phyloP scores from a whole-genome alignment of 176 grass and related monocot genomes.

The Triticum aestivum region DNA sequence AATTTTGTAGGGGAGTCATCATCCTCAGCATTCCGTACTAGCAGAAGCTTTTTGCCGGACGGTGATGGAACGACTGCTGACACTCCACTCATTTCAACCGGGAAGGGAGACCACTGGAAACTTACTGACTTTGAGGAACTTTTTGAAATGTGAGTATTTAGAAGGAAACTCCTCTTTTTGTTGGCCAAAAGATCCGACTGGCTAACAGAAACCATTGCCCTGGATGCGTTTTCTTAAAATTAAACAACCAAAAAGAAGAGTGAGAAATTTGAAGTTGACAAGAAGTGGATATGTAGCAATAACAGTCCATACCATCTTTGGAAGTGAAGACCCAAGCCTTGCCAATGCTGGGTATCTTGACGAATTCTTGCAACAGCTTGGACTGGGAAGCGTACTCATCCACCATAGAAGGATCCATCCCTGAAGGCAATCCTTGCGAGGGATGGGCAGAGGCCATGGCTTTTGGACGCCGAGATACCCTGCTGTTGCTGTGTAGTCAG shows the following conservation, averaged over 20 bases:
- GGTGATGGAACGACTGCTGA: conserved; percentile 76
- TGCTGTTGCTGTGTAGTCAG: conserved; percentile 30
- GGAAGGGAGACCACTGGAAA: conserved; percentile 88
- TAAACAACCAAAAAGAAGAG: neutral
- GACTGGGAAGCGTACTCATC: conserved; percentile 80
- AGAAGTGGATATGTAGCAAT: neutral
- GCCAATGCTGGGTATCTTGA: conserved; percentile 61
- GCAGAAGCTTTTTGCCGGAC: conserved; percentile 74
- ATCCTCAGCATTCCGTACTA: conserved; percentile 73
- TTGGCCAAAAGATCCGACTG: conserved; percentile 75
- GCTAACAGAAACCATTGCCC: conserved; percentile 59
- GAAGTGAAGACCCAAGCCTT: conserved; percentile 88
- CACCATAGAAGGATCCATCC: conserved; percentile 50
- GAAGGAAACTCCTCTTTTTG: conserved; percentile 56
- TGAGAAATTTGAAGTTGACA: conserved; percentile 1
- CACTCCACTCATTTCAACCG: conserved; percentile 75
- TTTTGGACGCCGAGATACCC: neutral
- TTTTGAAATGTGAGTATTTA: conserved; percentile 79
- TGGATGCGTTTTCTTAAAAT: conserved; percentile 52
- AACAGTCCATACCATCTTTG: conserved; percentile 45
- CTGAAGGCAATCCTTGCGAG: conserved; percentile 46
- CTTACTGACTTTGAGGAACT: conserved; percentile 42
- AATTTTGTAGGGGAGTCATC: conserved; percentile 76
- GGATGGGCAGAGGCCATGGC: conserved; percentile 37
- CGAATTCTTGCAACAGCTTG: conserved; percentile 74